These are phyloP conservation scores for Hypoxylon rubiginosum DNA, from an alignment of 2,329 filamentous ascomycete species.

Conservation along the genomic window DNA sequence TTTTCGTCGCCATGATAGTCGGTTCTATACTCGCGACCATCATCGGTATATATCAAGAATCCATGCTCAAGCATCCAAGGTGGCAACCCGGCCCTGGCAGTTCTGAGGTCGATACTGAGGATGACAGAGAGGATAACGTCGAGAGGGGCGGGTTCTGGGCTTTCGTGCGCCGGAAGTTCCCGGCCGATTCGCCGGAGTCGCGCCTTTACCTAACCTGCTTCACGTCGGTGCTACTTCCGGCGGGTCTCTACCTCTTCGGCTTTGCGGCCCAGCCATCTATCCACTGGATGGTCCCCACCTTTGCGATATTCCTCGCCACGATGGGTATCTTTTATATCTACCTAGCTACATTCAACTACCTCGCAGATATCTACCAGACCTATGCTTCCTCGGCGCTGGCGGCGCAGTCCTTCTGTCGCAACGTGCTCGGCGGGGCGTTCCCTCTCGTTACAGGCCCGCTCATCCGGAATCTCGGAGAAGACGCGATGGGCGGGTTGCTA, in stretches of 20 bases:
- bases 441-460: conserved; percentile 81
- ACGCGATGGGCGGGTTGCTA: conserved; percentile 78
- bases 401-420: conserved; percentile 87
- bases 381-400: conserved; percentile 90
- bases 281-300: conserved; percentile 79
- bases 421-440: conserved; percentile 84
- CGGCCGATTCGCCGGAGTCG: conserved; percentile 75
- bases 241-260: conserved; percentile 85
- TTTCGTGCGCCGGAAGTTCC: conserved; percentile 61
- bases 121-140: conserved; percentile 35
- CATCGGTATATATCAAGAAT: conserved; percentile 79
- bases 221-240: conserved; percentile 79
- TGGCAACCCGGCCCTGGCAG: conserved; percentile 52
- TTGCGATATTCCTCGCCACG: conserved; percentile 80
- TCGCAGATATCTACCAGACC: conserved; percentile 87
- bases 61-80: conserved; percentile 65
- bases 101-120: conserved; percentile 51
- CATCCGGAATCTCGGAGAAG: conserved; percentile 79
- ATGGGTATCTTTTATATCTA: conserved; percentile 91
- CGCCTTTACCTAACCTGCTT: conserved; percentile 88
- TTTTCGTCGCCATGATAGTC: conserved; percentile 80
- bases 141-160: conserved; percentile 58
- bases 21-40: conserved; percentile 75
- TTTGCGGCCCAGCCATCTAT: conserved; percentile 74
- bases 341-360: conserved; percentile 91